These are phyloP conservation scores for Cyclotella distinguenda DNA, from an alignment of 108 stramenopile species.

Conservation along the genomic window DNA sequence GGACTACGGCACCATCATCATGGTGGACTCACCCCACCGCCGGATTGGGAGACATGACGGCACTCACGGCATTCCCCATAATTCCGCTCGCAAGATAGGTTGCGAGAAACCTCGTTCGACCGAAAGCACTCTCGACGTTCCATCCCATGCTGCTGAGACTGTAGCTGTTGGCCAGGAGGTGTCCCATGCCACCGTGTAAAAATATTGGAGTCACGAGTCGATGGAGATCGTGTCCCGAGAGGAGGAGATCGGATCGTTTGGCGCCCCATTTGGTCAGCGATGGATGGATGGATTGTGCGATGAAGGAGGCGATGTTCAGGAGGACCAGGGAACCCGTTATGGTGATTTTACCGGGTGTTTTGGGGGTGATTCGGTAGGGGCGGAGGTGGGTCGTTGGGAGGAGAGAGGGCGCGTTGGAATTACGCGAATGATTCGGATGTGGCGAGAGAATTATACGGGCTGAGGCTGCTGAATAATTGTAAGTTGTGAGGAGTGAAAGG, in stretches of 20 bases:
- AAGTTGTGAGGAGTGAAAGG: too few relatives aligned
- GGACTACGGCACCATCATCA: too few relatives aligned
- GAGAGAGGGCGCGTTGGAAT: conserved; percentile 2
- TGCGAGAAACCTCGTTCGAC: conserved; percentile 53
- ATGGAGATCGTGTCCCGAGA: conserved; percentile 69
- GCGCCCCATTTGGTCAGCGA: conserved; percentile 61
- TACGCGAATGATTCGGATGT: too few relatives aligned
- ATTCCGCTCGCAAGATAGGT: conserved; percentile 72
- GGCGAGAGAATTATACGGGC: too few relatives aligned
- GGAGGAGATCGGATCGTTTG: conserved; percentile 65
- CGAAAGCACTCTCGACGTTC: conserved; percentile 65
- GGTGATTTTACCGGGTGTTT: conserved; percentile 22
- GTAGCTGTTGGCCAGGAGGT: conserved; percentile 72
- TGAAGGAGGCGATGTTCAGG: conserved; percentile 58
- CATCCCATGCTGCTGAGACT: conserved; percentile 63
- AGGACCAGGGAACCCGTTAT: conserved; percentile 34
- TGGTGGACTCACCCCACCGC: too few relatives aligned
- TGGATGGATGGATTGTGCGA: conserved; percentile 57
- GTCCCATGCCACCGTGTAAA: conserved; percentile 68
- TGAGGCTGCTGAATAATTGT: too few relatives aligned
- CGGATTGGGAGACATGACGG: conserved; percentile 68
- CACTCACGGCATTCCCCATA: conserved; percentile 69
- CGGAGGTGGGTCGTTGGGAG: conserved; percentile 36
- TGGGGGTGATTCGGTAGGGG: conserved; percentile 24
- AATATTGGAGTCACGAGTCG: conserved; percentile 76